Evolutionary conservation across 495 filamentous ascomycete species (phyloP), one percentile per base, ranked within the genome.

Genomic region (Halenospora varia): DNA sequence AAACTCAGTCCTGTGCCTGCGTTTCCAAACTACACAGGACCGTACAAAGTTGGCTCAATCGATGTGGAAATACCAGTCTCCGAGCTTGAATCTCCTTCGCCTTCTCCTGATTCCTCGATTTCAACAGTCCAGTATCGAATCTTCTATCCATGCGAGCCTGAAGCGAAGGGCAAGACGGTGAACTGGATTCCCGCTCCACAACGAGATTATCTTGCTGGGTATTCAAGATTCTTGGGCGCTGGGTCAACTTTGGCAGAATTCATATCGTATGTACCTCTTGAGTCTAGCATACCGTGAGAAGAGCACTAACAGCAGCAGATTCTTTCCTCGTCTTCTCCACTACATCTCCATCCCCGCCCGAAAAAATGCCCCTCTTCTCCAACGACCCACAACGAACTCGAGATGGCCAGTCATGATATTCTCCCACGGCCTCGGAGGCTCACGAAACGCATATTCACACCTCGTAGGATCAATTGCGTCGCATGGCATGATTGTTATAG

Each of bases 341-440:
- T 88, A 84, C 67, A 84, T 85, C 48, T 77, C 82, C 0, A 84
- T 86, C 22, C 83, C 82, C 13, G 80, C 72, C 13, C 65, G 70
- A 47, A 70, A 71, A 45, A 73, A 82, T 63, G 78, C 80, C 2
- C 63, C 66, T 17, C 24, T 81, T 10, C 66, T 66, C 46, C 59
- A 15, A 50, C 61, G 70, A 2, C 53, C 55, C 0, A 61, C 59
- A 3, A 22, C 48, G 1, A 62, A 71, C 49, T 62, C 68, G 19
- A 71, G 81, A 73, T 90, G 88, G 83, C 89, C 89, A 1, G 87
- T 88, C 0, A 81, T 88, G 72, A 75, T 93, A 26, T 92, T 93
- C 70, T 90, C 88, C 10, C 89, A 93, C 65, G 89, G 89, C 2
- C 75, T 92, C 2, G 89, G 86, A 2, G 89, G 89, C 17, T 83